Evolutionary conservation across 768 basidiomycete species (phyloP).

Genomic region (Hericium coralloides): DNA sequence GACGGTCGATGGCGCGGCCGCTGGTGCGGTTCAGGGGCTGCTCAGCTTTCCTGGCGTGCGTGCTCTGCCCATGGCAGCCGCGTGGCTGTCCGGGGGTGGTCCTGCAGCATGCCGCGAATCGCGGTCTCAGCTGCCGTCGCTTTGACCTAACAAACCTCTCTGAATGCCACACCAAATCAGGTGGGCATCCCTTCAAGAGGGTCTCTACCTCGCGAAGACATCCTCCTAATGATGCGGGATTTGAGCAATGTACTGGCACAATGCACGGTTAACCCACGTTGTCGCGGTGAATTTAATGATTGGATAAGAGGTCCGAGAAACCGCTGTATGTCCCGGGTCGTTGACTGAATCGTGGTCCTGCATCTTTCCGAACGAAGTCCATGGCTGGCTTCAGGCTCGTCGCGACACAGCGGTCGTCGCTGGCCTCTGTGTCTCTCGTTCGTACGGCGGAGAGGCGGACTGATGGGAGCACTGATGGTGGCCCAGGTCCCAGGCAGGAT

Average conservation of each 20-base stretch:
- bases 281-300: slow-evolving; percentile 44
- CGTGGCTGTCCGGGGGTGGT: slow-evolving; percentile 12
- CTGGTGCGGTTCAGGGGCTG: slow-evolving; percentile 7
- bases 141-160: slow-evolving; percentile 56
- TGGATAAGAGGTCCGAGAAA: slow-evolving; percentile 71
- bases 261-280: slow-evolving; percentile 29
- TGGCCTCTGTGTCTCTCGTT: slow-evolving; percentile 1
- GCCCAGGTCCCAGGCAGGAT: slow-evolving; percentile 1
- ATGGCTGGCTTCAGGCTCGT: slow-evolving; percentile 65
- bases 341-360: slow-evolving; percentile 75
- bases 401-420: slow-evolving; percentile 6
- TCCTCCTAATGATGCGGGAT: slow-evolving; percentile 37
- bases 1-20: slow-evolving; percentile 12
- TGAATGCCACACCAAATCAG: slow-evolving; percentile 65
- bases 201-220: slow-evolving; percentile 55
- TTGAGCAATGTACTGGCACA: slow-evolving; percentile 9
- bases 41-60: slow-evolving; percentile 31
- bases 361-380: slow-evolving; percentile 93
- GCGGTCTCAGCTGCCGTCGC: background rate
- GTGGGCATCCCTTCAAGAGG: slow-evolving; percentile 68
- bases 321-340: slow-evolving; percentile 73
- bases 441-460: background rate
- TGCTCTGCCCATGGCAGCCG: slow-evolving; percentile 22
- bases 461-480: slow-evolving; percentile 1
- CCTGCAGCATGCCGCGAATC: slow-evolving; percentile 13